A percentile compares a stretch with the other conserved stretches of the same genome.
These are phyloP conservation scores for Fusarium irregulare DNA, from an alignment of 2,329 filamentous ascomycete genomes.

Conservation along the genomic window DNA sequence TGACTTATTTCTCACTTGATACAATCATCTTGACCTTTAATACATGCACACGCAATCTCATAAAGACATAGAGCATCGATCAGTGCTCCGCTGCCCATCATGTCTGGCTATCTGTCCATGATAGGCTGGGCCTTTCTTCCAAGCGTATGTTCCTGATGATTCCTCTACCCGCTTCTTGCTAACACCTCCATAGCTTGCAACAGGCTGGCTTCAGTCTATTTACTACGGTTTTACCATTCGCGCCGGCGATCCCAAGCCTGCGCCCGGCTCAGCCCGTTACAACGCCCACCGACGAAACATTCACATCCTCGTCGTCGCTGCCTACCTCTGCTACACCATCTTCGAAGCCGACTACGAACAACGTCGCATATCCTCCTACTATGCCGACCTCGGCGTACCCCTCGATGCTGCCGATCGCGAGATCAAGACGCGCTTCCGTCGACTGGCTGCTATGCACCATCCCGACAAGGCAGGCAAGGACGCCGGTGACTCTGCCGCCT, in stretches of 20 bases:
- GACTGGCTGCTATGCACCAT: constrained; percentile 77
- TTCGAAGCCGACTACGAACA: constrained; percentile 91
- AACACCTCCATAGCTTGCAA: constrained; percentile 71
- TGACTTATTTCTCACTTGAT: background rate
- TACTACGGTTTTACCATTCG: constrained; percentile 92
- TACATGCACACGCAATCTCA: background rate
- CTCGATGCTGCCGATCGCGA: constrained; percentile 76
- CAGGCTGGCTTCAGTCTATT: constrained; percentile 79
- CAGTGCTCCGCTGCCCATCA: constrained; percentile 47
- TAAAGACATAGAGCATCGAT: constrained; percentile 7
- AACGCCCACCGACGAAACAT: constrained; percentile 82
- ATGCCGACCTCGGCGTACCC: constrained; percentile 78
- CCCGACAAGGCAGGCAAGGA: constrained; percentile 79
- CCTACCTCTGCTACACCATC: constrained; percentile 91
- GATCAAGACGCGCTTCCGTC: constrained; percentile 86
- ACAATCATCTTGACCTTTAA: background rate
- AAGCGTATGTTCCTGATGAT: constrained; percentile 54
- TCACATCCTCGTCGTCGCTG: constrained; percentile 81
- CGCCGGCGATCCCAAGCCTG: constrained; percentile 84
- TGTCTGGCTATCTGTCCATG: constrained; percentile 65
- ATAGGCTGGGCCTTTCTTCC: constrained; percentile 69
- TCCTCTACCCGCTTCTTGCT: constrained; percentile 17
- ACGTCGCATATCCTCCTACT: constrained; percentile 78
- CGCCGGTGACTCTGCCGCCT: constrained; percentile 48
- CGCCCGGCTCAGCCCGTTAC: constrained; percentile 74